Base-by-base conservation (phyloP, 139 green algal genomes). In the Microglena sp. region DNA sequence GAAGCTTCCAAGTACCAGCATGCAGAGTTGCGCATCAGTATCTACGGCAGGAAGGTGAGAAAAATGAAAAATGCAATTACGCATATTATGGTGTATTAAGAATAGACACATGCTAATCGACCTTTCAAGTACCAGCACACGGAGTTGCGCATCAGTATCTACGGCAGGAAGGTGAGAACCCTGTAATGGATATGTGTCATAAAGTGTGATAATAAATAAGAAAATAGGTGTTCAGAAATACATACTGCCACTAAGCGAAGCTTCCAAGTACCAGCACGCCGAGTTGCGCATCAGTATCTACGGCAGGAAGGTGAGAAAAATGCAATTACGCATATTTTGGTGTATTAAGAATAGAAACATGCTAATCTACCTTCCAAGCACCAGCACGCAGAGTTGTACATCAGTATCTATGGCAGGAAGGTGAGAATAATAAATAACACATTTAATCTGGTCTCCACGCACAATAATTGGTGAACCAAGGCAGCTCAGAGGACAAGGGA, bases 1-100 rank as follows among this genome's bases (percentile, higher is more conserved):
- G 81, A 89, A 68, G 80, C 80, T 4, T 81, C 66, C 75, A 97
- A 96, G 81, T 97, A 97, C 73, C 90, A 97, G 83, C 90, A 96
- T 70, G 90, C 90, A 1, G 86, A 90, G 76, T 77, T 77, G 77
- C 62, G 75, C 27, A 77, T 83, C 57, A 66, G 35, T 66, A 75
- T 88, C 44, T 88, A 88, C 66, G 74, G 79, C 3, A 75, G 71
- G 60, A 86, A 88, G 87, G 95, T 77, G 92, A 97, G 85, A 97
- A 91, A n/a, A n/a, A n/a, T n/a, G n/a, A n/a, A n/a, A n/a, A n/a
- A n/a, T n/a, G n/a, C n/a, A n/a, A n/a, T n/a, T n/a, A n/a, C n/a
- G n/a, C n/a, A n/a, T n/a, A n/a, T n/a, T n/a, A n/a, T n/a, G n/a
- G n/a, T n/a, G n/a, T n/a, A n/a, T n/a, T n/a, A n/a, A n/a, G 90